phyloP scores from a whole-genome alignment of 257 asterid species.

The Craterostigma plantagineum region DNA sequence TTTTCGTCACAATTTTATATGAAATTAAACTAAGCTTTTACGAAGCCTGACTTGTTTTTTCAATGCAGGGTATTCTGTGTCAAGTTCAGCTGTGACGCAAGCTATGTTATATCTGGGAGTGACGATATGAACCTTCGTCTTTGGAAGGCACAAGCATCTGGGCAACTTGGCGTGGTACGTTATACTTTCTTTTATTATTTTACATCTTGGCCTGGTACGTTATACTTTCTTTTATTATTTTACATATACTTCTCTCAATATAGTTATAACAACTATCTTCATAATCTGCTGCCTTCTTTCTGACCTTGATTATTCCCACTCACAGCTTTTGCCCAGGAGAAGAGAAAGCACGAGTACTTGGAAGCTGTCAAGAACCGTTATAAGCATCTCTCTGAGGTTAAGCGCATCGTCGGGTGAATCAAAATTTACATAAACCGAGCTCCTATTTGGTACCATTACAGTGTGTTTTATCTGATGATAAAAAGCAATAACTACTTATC shows the following conservation, averaged over 20 bases:
- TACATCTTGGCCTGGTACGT: too few relatives aligned
- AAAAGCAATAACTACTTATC: too few relatives aligned
- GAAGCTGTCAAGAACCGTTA: constrained; percentile 82
- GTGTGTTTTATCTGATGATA: too few relatives aligned
- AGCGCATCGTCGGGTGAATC: constrained; percentile 73
- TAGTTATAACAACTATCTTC: not conserved
- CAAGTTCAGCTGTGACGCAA: constrained; percentile 78
- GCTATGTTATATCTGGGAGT: constrained; percentile 79
- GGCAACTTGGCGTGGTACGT: constrained; percentile 89
- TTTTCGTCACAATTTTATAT: not conserved
- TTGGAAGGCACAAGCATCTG: constrained; percentile 98
- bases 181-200: constrained; percentile 10
- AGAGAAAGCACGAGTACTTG: constrained; percentile 57
- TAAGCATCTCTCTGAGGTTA: constrained; percentile 82
- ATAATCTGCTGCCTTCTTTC: too few relatives aligned
- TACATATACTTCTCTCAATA: not conserved
- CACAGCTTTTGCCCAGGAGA: constrained; percentile 89
- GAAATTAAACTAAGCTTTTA: constrained; percentile 1
- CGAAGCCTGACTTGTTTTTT: too few relatives aligned
- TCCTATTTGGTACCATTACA: too few relatives aligned
- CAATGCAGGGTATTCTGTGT: constrained; percentile 76
- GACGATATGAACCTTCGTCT: constrained; percentile 92
- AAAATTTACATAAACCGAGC: too few relatives aligned
- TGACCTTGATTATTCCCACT: constrained; percentile 1
- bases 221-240: too few relatives aligned